These are phyloP conservation scores for Smittium mucronatum DNA, from an alignment of 371 early-diverging fungal genomes.

Conservation along the genomic window DNA sequence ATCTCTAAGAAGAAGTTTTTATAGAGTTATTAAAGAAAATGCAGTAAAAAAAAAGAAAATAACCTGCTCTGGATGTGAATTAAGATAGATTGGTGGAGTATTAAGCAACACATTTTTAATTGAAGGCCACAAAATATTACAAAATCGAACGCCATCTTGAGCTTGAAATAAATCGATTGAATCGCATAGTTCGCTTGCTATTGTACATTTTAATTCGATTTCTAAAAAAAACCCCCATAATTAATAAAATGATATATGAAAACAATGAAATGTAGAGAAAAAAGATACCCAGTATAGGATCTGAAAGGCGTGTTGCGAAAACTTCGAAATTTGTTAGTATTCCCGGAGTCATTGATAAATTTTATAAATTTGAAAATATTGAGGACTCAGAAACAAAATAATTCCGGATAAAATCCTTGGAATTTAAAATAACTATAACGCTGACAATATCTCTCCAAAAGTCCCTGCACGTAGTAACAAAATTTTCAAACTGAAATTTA, in stretches of 20 bases:
- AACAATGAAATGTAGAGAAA: background rate
- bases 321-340: slow-evolving; percentile 43
- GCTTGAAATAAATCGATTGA: slow-evolving; percentile 78
- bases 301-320: slow-evolving; percentile 51
- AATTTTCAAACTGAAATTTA: too few relatives aligned
- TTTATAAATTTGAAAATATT: background rate
- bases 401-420: too few relatives aligned
- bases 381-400: too few relatives aligned
- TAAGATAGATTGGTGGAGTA: slow-evolving; percentile 63
- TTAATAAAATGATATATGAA: background rate
- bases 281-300: slow-evolving; percentile 40
- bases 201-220: slow-evolving; percentile 57
- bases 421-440: too few relatives aligned
- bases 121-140: slow-evolving; percentile 66
- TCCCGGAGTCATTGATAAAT: background rate
- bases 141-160: slow-evolving; percentile 66
- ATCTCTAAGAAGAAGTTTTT: slow-evolving; percentile 61
- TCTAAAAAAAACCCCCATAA: slow-evolving; percentile 27
- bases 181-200: slow-evolving; percentile 81
- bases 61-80: slow-evolving; percentile 74
- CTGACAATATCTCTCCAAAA: too few relatives aligned
- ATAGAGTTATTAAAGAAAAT: too few relatives aligned
- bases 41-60: too few relatives aligned
- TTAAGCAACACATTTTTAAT: slow-evolving; percentile 63
- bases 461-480: too few relatives aligned